Evolutionary conservation across 805 yeast species (phyloP), one percentile per base, ranked within the genome.

Genomic region (Candida coquimbonensis): DNA sequence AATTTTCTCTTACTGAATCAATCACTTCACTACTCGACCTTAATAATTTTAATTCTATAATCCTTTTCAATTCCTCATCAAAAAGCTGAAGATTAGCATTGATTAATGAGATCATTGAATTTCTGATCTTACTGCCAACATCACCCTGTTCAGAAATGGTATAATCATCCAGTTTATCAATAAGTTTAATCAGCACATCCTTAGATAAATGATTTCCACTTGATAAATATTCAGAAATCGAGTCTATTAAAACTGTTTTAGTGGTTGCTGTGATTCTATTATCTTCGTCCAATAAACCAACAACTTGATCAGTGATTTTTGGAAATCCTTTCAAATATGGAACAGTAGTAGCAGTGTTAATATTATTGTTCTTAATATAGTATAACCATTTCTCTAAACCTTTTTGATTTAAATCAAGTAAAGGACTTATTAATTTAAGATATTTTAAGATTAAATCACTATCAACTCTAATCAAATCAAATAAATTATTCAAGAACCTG

Each of bases 71-170:
- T 9, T 33, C 45, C 13, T 27, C 19, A 9, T 26, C 39, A 36
- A 63, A 55, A 17, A 26, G 25, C 0, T 42, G 40, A 4, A 54
- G 35, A 50, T 73, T 69, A 1, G 52, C 37, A 0, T 49, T 43
- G 0, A 81, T 60, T 3, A 79, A 54, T 7, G 53, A 34, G 3
- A 84, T 59, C 1, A 81, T 68, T 0, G 81, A 72, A 1, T 59
- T 51, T 40, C 98, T 67, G 1, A 88, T 75, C 54, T 79, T 74
- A 40, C 87, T 77, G 2, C 98, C 98, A n/a, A 89, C 90, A 65
- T 90, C 98, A 9, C 98, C 98, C 56, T 87, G 84, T 26, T 78
- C 77, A 0, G 91, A 85, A 2, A 75, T 66, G 0, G 95, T 78
- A 60, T 89, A 88, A 55, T 90, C 96, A 50, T 83, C 81, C 13